A percentile compares a stretch with the other conserved stretches of the same genome.
phyloP scores from a whole-genome alignment of 2,329 filamentous ascomycete genomes.

The Phyllosticta ampelicida region DNA sequence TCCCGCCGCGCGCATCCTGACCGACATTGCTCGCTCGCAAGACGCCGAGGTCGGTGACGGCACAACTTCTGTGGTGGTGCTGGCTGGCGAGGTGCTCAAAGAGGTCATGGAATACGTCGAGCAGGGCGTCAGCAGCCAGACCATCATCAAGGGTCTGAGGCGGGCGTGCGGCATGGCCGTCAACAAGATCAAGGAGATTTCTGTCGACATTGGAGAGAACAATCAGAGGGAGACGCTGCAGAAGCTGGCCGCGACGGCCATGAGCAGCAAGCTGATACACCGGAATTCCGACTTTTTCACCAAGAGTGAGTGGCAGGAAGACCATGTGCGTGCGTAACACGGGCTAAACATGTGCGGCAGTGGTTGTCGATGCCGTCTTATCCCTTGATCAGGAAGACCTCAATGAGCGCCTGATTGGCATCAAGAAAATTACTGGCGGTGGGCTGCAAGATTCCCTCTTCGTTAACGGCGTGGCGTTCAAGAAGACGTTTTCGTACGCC shows the following conservation, averaged over 20 bases:
- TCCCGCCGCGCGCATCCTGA: slow-evolving; percentile 91
- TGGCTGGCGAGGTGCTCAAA: slow-evolving; percentile 96
- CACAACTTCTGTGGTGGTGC: slow-evolving; percentile 91
- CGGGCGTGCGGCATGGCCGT: slow-evolving; percentile 82
- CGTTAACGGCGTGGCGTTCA: slow-evolving; percentile 96
- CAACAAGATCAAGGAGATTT: slow-evolving; percentile 98
- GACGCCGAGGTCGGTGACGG: slow-evolving; percentile 98
- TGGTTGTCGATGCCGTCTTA: slow-evolving; percentile 95
- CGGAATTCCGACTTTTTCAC: slow-evolving; percentile 95
- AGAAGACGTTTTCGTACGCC: slow-evolving; percentile 98
- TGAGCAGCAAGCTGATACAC: slow-evolving; percentile 99
- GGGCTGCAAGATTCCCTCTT: slow-evolving; percentile 93
- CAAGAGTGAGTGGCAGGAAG: slow-evolving; percentile 55
- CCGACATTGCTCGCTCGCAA: slow-evolving; percentile 97
- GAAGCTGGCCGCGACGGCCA: slow-evolving; percentile 88
- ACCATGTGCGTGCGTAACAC: not conserved
- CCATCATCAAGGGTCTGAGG: slow-evolving; percentile 91
- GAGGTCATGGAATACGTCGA: slow-evolving; percentile 95
- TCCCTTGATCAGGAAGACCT: slow-evolving; percentile 93
- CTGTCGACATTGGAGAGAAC: slow-evolving; percentile 69
- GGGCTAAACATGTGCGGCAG: slow-evolving; percentile 35
- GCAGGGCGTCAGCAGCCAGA: slow-evolving; percentile 92
- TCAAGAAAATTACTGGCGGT: slow-evolving; percentile 97
- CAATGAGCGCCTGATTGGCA: slow-evolving; percentile 93
- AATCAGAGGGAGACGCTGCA: slow-evolving; percentile 78